Evolutionary conservation across 1,284 basidiomycete genomes (phyloP).

Genomic region (Exobasidium rhododendri): DNA sequence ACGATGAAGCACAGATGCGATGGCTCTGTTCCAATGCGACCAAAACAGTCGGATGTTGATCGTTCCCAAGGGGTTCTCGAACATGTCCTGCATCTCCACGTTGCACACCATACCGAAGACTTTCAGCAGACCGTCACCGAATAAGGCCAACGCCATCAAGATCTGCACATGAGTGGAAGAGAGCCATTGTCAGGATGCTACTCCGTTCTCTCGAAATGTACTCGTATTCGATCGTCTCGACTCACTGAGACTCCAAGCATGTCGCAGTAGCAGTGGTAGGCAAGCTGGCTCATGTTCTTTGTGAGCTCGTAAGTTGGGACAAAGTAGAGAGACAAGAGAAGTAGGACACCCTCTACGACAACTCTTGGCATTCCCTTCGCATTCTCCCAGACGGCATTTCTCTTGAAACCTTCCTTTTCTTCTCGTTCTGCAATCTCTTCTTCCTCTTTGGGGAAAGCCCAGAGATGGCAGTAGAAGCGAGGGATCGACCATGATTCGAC

Average conservation of each 20-base stretch:
- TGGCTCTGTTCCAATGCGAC: slow-evolving; percentile 54
- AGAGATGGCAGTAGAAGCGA: slow-evolving; percentile 49
- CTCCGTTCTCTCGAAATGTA: not conserved
- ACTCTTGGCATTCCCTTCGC: slow-evolving; percentile 42
- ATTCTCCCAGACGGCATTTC: slow-evolving; percentile 38
- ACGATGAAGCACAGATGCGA: slow-evolving; percentile 52
- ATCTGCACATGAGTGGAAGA: slow-evolving; percentile 17
- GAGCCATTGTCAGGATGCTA: not conserved
- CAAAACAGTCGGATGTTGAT: slow-evolving; percentile 53
- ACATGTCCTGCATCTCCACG: slow-evolving; percentile 53
- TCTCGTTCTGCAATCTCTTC: slow-evolving; percentile 41
- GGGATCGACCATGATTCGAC: slow-evolving; percentile 39
- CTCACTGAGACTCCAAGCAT: slow-evolving; percentile 30
- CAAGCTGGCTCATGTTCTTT: slow-evolving; percentile 37
- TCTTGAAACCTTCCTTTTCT: slow-evolving; percentile 29
- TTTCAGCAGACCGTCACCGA: slow-evolving; percentile 47
- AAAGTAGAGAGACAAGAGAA: slow-evolving; percentile 39
- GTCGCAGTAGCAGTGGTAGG: slow-evolving; percentile 45
- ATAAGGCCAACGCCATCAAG: slow-evolving; percentile 44
- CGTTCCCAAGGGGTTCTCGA: slow-evolving; percentile 50
- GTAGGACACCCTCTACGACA: slow-evolving; percentile 29
- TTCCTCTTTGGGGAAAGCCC: slow-evolving; percentile 43
- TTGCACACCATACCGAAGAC: slow-evolving; percentile 38
- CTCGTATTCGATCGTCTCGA: slow-evolving; percentile 1
- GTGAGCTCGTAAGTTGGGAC: slow-evolving; percentile 45